Evolutionary conservation across 2,329 filamentous ascomycete species (phyloP).

Genomic region (Colletotrichum sp.): DNA sequence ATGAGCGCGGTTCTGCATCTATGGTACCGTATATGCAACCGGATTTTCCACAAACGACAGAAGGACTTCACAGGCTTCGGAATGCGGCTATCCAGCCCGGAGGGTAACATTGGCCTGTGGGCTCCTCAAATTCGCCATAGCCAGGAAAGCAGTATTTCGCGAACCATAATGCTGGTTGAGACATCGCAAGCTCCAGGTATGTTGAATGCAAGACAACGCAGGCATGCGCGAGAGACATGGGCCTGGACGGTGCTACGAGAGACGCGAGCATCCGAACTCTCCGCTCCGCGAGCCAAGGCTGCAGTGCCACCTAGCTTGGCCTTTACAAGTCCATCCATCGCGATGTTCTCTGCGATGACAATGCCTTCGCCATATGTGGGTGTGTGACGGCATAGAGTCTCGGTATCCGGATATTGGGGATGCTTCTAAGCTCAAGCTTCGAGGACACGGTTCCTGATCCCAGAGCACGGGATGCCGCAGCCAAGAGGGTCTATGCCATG

Average conservation of each 20-base stretch:
- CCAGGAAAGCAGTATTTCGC: neutral
- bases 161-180: neutral
- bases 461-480: neutral
- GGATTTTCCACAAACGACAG: neutral
- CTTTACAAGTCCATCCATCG: neutral
- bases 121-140: neutral
- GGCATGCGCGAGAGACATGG: neutral
- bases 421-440: neutral
- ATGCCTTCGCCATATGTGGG: neutral
- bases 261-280: neutral
- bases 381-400: neutral
- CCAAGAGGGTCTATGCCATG: constrained; percentile 10
- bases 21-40: neutral
- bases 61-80: too few relatives aligned
- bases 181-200: neutral
- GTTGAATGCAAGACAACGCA: neutral
- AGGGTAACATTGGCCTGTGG: neutral
- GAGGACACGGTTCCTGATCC: neutral
- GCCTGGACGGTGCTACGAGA: neutral
- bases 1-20: neutral
- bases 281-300: neutral
- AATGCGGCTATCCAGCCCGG: neutral
- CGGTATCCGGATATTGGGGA: neutral
- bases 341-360: neutral
- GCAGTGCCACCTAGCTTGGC: neutral